Conservation (phyloP, 2,329 filamentous ascomycete genomes). For the Davidsoniella eucalypti region DNA sequence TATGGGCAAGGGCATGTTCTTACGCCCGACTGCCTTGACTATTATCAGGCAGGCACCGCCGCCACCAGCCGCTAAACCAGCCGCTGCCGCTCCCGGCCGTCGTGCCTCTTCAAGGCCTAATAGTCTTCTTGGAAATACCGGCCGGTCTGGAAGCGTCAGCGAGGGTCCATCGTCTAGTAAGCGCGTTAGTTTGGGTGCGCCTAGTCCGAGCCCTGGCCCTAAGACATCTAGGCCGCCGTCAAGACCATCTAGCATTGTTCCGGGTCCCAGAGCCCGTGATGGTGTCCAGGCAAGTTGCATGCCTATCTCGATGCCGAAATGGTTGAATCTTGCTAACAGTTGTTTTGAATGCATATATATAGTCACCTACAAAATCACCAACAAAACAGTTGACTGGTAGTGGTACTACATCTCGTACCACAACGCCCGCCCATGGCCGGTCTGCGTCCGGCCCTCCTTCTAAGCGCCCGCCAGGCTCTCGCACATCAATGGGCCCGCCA, state of each 20-base stretch:
- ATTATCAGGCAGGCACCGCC: conserved; percentile 33
- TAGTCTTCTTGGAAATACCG: conserved; percentile 25
- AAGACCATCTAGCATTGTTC: conserved; percentile 30
- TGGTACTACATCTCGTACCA: conserved; percentile 43
- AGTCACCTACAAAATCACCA: conserved; percentile 67
- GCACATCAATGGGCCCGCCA: conserved; percentile 54
- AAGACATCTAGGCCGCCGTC: conserved; percentile 29
- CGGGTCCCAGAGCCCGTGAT: conserved; percentile 1
- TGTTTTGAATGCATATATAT: not conserved
- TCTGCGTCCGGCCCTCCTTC: conserved; percentile 3
- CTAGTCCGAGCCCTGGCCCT: conserved; percentile 54
- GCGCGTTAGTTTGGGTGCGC: conserved; percentile 51
- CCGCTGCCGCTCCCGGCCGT: conserved; percentile 19
- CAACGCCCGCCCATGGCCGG: conserved; percentile 42
- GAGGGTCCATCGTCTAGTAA: conserved; percentile 7
- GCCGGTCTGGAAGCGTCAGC: conserved; percentile 17
- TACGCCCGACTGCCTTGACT: conserved; percentile 54
- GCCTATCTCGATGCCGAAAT: not conserved
- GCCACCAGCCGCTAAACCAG: conserved; percentile 14
- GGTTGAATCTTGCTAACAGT: not conserved
- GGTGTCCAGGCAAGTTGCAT: conserved; percentile 5
- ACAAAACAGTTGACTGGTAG: conserved; percentile 46
- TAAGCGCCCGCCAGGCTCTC: conserved; percentile 27
- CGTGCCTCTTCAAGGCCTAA: conserved; percentile 30
- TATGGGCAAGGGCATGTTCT: conserved; percentile 67